Evolutionary conservation across 2,329 filamentous ascomycete species (phyloP), one percentile per base, ranked within the genome.

Genomic region (Nothophoma quercina): DNA sequence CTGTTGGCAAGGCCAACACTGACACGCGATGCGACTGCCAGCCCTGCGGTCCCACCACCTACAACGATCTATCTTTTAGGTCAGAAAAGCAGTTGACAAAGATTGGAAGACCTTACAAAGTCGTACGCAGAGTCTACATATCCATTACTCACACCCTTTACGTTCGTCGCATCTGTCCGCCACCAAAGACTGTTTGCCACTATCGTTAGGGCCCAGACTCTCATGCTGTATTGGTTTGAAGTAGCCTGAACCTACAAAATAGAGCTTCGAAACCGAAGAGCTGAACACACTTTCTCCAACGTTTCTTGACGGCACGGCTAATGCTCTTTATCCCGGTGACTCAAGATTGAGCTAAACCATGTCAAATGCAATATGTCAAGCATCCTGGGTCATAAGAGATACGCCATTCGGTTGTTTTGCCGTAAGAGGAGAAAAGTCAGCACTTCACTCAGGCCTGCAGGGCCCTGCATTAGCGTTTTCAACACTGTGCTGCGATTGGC

Each of bases 1-100:
- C 32, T 52, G 7, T 66, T 35, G 16, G 66, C 63, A 9, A 69
- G 42, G 7, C 71, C 70, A n/a, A 64, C 50, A 41, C 72, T 69
- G 15, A 78, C 60, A 21, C 66, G 66, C 6, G 66, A 66, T 34
- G 66, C 64, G 16, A 69, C 62, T 4, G 65, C 66, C n/a, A 69
- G 63, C 6, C 66, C 66, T 38, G 66, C 66, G 51, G 63, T 68
- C 30, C 66, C 66, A 2, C 65, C 66, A 21, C 64, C 64, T n/a
- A 67, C 43, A 2, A 68, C 18, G 5, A 65, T 39, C 62, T 67
- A 22, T 19, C 15, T 7, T 15, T 1, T 18, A 36, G 3, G 25
- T 56, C 19, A 56, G 41, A 36, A 3, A 16, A 26, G 12, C 32
- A 30, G 4, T 25, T 6, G 26, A 34, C 19, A 3, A 10, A 16